Percentiles rank a stretch among this genome's conserved stretches.
Evolutionary conservation across 495 filamentous ascomycete species (phyloP).

Genomic region (Penicillium odoratum): DNA sequence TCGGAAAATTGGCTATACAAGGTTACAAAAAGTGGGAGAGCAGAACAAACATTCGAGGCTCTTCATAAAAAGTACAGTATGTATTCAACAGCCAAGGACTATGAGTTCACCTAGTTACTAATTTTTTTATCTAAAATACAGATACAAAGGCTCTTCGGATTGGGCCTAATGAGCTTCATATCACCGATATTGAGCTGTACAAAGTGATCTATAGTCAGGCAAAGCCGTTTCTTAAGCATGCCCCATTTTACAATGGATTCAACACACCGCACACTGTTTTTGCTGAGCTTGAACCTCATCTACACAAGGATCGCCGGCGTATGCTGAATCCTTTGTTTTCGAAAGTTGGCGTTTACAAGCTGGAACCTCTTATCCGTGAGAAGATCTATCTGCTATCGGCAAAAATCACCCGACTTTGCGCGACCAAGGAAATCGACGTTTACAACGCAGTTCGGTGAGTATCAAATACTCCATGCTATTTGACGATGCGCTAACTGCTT

Average conservation of each 20-base stretch:
- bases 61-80: not conserved
- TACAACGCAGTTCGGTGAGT: not conserved
- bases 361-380: not conserved
- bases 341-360: not conserved
- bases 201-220: slow-evolving; percentile 15
- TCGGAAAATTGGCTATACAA: not conserved
- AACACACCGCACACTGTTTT: slow-evolving; percentile 8
- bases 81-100: not conserved
- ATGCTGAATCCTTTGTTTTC: not conserved
- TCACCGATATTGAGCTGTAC: slow-evolving; percentile 11
- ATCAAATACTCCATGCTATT: not conserved
- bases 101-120: not conserved
- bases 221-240: slow-evolving; percentile 11
- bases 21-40: not conserved
- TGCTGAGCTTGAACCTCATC: not conserved
- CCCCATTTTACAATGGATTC: slow-evolving; percentile 9
- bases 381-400: not conserved
- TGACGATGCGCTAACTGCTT: not conserved
- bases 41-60: not conserved
- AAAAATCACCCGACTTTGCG: not conserved
- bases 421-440: not conserved
- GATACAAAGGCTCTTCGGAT: slow-evolving; percentile 16
- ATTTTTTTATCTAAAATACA: not conserved
- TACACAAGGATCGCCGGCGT: not conserved
- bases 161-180: slow-evolving; percentile 21